phyloP scores from a whole-genome alignment of 495 filamentous ascomycete species.

The Aspergillus bertholletiae region DNA sequence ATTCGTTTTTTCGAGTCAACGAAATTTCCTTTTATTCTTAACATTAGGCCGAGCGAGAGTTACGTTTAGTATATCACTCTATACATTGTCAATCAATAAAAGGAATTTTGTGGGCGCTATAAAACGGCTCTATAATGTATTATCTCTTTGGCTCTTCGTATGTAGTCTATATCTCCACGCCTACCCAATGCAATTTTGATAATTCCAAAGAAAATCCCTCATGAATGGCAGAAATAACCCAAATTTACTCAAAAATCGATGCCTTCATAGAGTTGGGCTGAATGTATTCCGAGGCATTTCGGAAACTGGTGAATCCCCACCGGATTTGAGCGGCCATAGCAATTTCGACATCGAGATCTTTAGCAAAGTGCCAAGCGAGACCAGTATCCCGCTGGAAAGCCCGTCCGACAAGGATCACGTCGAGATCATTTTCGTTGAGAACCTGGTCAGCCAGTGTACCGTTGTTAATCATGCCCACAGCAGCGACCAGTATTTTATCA shows the following conservation, averaged over 20 bases:
- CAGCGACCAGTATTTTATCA: slow-evolving; percentile 51
- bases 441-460: slow-evolving; percentile 52
- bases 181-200: too few relatives aligned
- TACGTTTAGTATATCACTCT: too few relatives aligned
- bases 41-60: too few relatives aligned
- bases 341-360: slow-evolving; percentile 61
- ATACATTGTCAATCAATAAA: too few relatives aligned
- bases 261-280: slow-evolving; percentile 37
- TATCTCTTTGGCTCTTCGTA: too few relatives aligned
- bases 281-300: slow-evolving; percentile 33
- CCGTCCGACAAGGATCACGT: slow-evolving; percentile 59
- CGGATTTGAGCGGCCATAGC: slow-evolving; percentile 64
- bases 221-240: too few relatives aligned
- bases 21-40: too few relatives aligned
- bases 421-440: slow-evolving; percentile 53
- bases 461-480: slow-evolving; percentile 60
- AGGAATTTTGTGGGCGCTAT: too few relatives aligned
- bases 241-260: slow-evolving; percentile 27
- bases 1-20: too few relatives aligned
- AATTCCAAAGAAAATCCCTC: too few relatives aligned
- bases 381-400: slow-evolving; percentile 68
- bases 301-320: slow-evolving; percentile 49
- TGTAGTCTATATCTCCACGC: too few relatives aligned
- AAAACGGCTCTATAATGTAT: too few relatives aligned
- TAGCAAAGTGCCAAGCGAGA: slow-evolving; percentile 64